Evolutionary conservation across 31 red algal genomes (phyloP), one percentile per base, ranked within the genome.

Genomic region (Bonnemaisonia californica): DNA sequence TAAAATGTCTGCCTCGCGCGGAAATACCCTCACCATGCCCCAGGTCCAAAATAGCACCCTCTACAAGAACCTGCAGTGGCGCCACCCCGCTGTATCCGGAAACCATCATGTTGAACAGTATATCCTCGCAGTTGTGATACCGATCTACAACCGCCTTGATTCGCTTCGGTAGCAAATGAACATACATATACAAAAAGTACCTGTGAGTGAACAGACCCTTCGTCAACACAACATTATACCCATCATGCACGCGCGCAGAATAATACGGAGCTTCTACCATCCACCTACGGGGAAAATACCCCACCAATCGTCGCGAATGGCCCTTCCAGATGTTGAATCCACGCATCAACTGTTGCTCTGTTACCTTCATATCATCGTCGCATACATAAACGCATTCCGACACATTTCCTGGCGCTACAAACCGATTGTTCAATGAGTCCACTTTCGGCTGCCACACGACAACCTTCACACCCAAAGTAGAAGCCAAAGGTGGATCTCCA

Each of bases 51-150:
- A 84, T 84, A 4, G 67, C 45, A 2, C 81, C 81, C 21, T 71
- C 67, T 29, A 84, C 81, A 18, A 84, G 47, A n/a, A 84, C 81
- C 42, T 84, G 81, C 67, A 84, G 31, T 60, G 81, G 68, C 34
- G 68, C 81, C 29, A 59, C 55, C 39, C 81, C 81, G 40, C 74
- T 72, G 39, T 84, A 84, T n/a, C 81, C 81, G 1, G 65, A 60
- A 32, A 84, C 81, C 81, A 84, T 84, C 81, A 84, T 84, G 67
- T 84, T 84, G 55, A 84, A 84, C 55, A 84, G 32, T 30, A 84
- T 39, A 41, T 84, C 81, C 36, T 84, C 81, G 56, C 81, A 84
- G 33, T 84, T 84, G 23, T 58, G 40, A 30, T 74, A 74, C 36
- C 54, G 41, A 56, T 84, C 56, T 19, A 84, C 81, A 26, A 84